Percentiles rank a stretch among this genome's conserved stretches.
Conservation (phyloP, 2,329 filamentous ascomycete species). For the Nemania serpens region DNA sequence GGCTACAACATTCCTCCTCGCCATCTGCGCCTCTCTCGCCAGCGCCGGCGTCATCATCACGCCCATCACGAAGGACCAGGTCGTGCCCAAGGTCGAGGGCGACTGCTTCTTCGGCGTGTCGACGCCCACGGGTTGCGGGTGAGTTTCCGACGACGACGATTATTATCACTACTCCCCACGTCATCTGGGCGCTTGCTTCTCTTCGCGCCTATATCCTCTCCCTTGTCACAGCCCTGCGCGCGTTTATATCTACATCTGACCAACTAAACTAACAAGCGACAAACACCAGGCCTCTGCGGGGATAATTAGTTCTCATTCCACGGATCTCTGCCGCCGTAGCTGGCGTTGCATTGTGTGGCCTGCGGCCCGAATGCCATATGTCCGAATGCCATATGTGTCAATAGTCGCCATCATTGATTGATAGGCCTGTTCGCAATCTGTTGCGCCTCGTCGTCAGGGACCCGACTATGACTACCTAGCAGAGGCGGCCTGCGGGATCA, state of each 20-base stretch:
- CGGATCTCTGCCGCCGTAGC: too few species aligned
- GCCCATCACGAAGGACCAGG: constrained; percentile 55
- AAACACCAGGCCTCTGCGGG: constrained; percentile 11
- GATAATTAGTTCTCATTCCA: not conserved
- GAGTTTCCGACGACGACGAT: constrained; percentile 36
- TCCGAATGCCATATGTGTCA: too few species aligned
- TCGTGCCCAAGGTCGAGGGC: constrained; percentile 52
- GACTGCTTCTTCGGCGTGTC: constrained; percentile 63
- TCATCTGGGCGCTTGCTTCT: not conserved
- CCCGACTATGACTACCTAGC: too few species aligned
- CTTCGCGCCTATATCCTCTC: not conserved
- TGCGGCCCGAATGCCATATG: too few species aligned
- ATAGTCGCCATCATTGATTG: too few species aligned
- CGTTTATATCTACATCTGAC: not conserved
- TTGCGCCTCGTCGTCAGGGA: too few species aligned
- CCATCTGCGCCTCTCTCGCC: constrained; percentile 51
- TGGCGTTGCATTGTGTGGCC: too few species aligned
- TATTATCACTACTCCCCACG: too few species aligned
- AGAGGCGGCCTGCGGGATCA: too few species aligned
- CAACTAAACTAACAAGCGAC: not conserved
- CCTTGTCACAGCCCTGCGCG: too few species aligned
- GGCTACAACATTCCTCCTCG: constrained; percentile 48
- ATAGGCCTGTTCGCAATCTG: too few species aligned
- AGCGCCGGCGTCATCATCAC: constrained; percentile 61
- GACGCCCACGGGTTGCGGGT: constrained; percentile 64